Conservation (phyloP, 2,329 filamentous ascomycete genomes). For the Colletotrichum melonis region DNA sequence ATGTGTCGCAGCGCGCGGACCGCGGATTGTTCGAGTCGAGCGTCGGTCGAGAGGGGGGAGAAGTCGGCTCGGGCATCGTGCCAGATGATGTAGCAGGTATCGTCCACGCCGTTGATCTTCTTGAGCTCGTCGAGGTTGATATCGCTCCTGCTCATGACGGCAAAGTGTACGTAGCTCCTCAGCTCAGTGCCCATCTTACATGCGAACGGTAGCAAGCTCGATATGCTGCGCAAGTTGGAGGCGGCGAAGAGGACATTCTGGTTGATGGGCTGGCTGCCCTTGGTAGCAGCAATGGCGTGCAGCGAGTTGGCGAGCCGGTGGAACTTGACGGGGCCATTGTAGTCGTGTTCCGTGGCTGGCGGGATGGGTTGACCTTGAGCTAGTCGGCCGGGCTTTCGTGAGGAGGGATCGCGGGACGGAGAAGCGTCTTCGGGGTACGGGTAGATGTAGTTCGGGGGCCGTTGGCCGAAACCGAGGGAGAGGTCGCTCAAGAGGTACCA, state of each 20-base stretch:
- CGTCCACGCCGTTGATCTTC: conserved; percentile 82
- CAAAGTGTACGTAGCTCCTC: conserved; percentile 83
- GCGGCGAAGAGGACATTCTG: conserved; percentile 84
- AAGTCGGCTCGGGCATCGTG: conserved; percentile 83
- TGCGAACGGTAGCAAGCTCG: conserved; percentile 81
- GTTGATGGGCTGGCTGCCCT: conserved; percentile 64
- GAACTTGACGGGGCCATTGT: conserved; percentile 78
- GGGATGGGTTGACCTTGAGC: conserved; percentile 34
- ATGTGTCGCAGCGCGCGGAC: conserved; percentile 78
- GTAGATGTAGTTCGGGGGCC: conserved; percentile 53
- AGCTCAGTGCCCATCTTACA: conserved; percentile 83
- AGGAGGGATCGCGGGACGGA: conserved; percentile 26
- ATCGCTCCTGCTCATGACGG: conserved; percentile 78
- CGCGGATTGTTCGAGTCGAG: conserved; percentile 74
- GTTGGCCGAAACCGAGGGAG: conserved; percentile 51
- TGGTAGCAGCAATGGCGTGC: conserved; percentile 65
- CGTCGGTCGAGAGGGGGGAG: conserved; percentile 74
- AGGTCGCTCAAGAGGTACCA: conserved; percentile 76
- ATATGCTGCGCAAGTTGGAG: conserved; percentile 78
- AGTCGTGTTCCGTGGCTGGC: conserved; percentile 51
- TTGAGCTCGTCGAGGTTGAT: conserved; percentile 77
- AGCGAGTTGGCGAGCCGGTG: conserved; percentile 73
- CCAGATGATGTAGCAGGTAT: conserved; percentile 73
- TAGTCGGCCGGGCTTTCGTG: conserved; percentile 2
- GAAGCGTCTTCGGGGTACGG: conserved; percentile 32